Percentiles rank a stretch among this genome's conserved stretches.
phyloP scores from a whole-genome alignment of 176 grass and related monocot species.

The Musa schizocarpa region DNA sequence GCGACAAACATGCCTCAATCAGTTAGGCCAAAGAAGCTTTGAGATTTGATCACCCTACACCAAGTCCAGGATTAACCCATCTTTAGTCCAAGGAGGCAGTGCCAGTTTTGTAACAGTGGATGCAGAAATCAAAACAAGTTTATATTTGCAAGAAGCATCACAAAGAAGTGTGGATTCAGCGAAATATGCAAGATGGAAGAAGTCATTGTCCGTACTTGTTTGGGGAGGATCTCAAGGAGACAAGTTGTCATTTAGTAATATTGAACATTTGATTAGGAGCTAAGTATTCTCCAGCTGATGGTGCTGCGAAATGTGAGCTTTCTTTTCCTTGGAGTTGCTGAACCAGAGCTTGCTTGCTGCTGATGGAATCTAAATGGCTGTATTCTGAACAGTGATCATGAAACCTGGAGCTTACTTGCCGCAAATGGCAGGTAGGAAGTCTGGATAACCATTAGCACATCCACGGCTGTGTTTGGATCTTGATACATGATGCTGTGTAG shows the following conservation, averaged over 20 bases:
- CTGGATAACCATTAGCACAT: background rate
- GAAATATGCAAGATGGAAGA: background rate
- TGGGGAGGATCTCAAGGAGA: background rate
- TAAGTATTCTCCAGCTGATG: slow-evolving; percentile 2
- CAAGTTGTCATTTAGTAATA: background rate
- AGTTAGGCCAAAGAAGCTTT: background rate
- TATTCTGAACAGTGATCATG: background rate
- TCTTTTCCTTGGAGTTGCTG: background rate
- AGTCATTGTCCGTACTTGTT: background rate
- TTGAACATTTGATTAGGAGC: background rate
- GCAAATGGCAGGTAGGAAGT: background rate
- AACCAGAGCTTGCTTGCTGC: background rate
- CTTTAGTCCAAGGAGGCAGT: background rate
- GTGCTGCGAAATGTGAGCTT: background rate
- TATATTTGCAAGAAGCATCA: no score
- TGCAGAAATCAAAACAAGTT: no score
- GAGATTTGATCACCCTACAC: background rate
- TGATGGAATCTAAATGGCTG: background rate
- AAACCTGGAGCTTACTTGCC: background rate
- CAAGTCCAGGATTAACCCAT: background rate
- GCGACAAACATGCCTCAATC: background rate
- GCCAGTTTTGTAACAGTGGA: background rate
- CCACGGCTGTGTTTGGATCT: background rate
- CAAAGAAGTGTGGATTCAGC: background rate
- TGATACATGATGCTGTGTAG: background rate